Conservation (phyloP, 495 filamentous ascomycete genomes). For the Penicillium pancosmium region DNA sequence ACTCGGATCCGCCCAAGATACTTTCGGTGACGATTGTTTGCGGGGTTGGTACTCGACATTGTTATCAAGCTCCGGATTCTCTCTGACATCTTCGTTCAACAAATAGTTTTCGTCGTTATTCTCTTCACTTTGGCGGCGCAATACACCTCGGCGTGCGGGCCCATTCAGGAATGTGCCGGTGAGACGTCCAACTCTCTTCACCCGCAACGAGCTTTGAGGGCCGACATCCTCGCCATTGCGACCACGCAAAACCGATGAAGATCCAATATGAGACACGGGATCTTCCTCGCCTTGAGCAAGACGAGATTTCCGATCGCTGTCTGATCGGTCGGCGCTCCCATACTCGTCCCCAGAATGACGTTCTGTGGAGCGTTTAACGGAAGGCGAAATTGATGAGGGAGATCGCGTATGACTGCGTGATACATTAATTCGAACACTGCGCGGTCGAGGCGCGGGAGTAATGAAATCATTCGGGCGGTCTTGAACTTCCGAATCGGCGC, state of each 20-base stretch:
- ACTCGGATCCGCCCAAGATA: conserved; percentile 50
- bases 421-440: conserved; percentile 62
- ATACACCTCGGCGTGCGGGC: conserved; percentile 69
- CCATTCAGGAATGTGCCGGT: conserved; percentile 75
- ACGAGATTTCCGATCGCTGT: conserved; percentile 46
- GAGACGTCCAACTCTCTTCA: conserved; percentile 72
- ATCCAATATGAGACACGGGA: conserved; percentile 48
- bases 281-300: conserved; percentile 38
- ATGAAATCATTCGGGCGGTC: conserved; percentile 54
- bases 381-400: conserved; percentile 46
- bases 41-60: conserved; percentile 34
- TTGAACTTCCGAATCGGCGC: conserved; percentile 31
- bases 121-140: conserved; percentile 74
- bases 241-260: conserved; percentile 53
- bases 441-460: conserved; percentile 65
- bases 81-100: conserved; percentile 33
- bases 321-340: conserved; percentile 44
- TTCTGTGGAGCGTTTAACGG: conserved; percentile 39
- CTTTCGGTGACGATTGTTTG: conserved; percentile 44
- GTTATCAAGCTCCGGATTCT: conserved; percentile 29
- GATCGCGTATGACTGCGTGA: conserved; percentile 43
- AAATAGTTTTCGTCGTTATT: conserved; percentile 49
- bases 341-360: conserved; percentile 39
- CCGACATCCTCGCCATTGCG: conserved; percentile 58
- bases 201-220: conserved; percentile 67